phyloP scores from a whole-genome alignment of 441 rosid species.

The Dalechampia spathulata region DNA sequence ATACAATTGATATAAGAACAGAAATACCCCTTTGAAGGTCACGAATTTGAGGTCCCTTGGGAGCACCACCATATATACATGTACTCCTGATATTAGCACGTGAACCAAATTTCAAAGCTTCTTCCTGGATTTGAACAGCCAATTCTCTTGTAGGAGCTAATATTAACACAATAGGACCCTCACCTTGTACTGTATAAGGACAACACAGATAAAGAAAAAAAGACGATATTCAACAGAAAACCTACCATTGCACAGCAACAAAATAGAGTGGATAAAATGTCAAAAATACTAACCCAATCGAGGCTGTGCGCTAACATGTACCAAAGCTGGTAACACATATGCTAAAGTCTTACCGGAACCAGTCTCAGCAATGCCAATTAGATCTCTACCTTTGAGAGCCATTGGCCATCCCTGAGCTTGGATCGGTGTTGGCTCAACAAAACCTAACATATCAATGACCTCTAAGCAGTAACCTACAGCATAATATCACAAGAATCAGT shows the following conservation, averaged over 20 bases:
- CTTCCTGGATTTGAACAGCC: constrained; percentile 97
- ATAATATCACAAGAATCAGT: constrained; percentile 12
- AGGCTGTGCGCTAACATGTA: constrained; percentile 91
- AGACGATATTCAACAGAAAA: not conserved
- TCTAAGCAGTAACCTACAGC: constrained; percentile 71
- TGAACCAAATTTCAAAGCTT: constrained; percentile 64
- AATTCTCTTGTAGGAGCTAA: constrained; percentile 96
- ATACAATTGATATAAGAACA: constrained; percentile 1
- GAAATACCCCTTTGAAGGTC: constrained; percentile 80
- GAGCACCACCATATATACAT: constrained; percentile 94
- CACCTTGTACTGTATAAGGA: constrained; percentile 51
- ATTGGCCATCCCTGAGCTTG: constrained; percentile 98
- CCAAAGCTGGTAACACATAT: constrained; percentile 85
- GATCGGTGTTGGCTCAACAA: constrained; percentile 91
- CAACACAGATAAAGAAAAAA: not conserved
- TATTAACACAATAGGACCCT: constrained; percentile 78
- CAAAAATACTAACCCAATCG: constrained; percentile 52
- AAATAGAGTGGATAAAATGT: not conserved
- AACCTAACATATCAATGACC: constrained; percentile 77
- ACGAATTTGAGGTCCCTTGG: constrained; percentile 96
- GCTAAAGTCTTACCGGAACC: constrained; percentile 99
- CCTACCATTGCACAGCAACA: not conserved
- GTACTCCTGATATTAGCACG: constrained; percentile 68
- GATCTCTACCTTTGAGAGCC: constrained; percentile 94
- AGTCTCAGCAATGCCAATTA: constrained; percentile 94